Percentiles rank a stretch among this genome's conserved stretches.
phyloP scores from a whole-genome alignment of 148 eudicot genomes.

The Rhododendron williamsianum region DNA sequence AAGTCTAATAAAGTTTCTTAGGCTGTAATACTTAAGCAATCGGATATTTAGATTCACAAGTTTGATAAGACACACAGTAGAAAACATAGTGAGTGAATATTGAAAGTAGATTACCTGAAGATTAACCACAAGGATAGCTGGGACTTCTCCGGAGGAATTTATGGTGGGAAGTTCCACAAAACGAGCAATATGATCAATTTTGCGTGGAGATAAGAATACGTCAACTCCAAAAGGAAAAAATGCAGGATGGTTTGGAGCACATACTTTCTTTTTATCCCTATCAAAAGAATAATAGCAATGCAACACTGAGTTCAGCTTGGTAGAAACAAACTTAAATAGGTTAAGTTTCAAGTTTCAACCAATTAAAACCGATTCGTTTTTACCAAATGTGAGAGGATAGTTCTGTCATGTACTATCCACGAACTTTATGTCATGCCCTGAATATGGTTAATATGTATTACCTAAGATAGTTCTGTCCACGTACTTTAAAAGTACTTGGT shows the following conservation, averaged over 20 bases:
- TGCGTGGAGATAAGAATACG: conserved; percentile 72
- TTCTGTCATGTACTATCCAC: too few relatives aligned
- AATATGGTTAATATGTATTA: conserved; percentile 15
- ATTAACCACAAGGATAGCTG: conserved; percentile 80
- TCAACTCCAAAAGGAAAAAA: conserved; percentile 84
- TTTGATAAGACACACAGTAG: background rate
- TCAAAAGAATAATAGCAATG: conserved; percentile 9
- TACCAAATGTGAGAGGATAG: background rate
- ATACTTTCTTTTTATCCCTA: conserved; percentile 88
- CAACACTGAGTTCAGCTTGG: background rate
- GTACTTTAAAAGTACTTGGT: conserved; percentile 74
- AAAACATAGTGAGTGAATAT: background rate
- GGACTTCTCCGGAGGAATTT: conserved; percentile 52
- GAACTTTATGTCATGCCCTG: too few relatives aligned
- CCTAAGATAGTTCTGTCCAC: conserved; percentile 75
- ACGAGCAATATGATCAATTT: conserved; percentile 84
- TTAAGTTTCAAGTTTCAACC: background rate
- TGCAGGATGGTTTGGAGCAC: conserved; percentile 66
- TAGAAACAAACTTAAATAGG: background rate
- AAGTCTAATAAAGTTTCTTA: background rate
- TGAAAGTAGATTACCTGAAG: conserved; percentile 50
- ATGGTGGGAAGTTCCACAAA: conserved; percentile 74
- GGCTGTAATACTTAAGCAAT: background rate
- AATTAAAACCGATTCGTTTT: background rate
- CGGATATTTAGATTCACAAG: background rate